phyloP scores from a whole-genome alignment of 2,329 filamentous ascomycete species.

The Ilyonectria mors-panacis region DNA sequence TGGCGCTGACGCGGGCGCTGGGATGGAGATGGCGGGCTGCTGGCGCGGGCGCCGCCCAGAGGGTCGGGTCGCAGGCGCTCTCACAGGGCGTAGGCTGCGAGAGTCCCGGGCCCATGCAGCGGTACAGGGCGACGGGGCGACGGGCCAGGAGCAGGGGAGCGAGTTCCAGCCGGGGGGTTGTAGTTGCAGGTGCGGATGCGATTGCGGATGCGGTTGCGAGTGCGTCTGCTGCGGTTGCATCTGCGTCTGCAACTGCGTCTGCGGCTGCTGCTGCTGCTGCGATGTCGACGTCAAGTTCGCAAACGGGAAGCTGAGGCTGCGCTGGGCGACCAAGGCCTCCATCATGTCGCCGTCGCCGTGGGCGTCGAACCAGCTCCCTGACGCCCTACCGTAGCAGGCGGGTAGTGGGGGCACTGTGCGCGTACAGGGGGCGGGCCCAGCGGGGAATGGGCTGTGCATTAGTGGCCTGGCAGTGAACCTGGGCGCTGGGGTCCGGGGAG shows the following conservation, averaged over 20 bases:
- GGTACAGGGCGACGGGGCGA: constrained; percentile 14
- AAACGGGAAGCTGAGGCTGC: constrained; percentile 46
- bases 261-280: constrained; percentile 24
- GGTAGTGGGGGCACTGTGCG: constrained; percentile 38
- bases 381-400: constrained; percentile 14
- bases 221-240: background rate
- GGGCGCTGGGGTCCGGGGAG: constrained; percentile 21
- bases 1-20: constrained; percentile 1
- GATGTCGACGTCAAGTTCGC: constrained; percentile 31
- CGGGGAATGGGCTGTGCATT: constrained; percentile 45
- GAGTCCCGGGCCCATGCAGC: constrained; percentile 41
- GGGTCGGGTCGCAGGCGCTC: constrained; percentile 37
- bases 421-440: constrained; percentile 33
- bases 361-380: constrained; percentile 25
- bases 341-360: constrained; percentile 38
- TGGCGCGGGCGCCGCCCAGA: constrained; percentile 46
- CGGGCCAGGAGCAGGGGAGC: constrained; percentile 2
- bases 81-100: constrained; percentile 29
- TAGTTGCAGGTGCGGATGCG: constrained; percentile 21
- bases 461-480: constrained; percentile 22
- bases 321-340: constrained; percentile 43
- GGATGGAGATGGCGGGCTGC: constrained; percentile 22
- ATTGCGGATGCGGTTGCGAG: background rate
- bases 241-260: background rate
- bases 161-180: constrained; percentile 22